Base-by-base conservation (phyloP, 768 basidiomycete genomes). In the Termitomyces sp. region DNA sequence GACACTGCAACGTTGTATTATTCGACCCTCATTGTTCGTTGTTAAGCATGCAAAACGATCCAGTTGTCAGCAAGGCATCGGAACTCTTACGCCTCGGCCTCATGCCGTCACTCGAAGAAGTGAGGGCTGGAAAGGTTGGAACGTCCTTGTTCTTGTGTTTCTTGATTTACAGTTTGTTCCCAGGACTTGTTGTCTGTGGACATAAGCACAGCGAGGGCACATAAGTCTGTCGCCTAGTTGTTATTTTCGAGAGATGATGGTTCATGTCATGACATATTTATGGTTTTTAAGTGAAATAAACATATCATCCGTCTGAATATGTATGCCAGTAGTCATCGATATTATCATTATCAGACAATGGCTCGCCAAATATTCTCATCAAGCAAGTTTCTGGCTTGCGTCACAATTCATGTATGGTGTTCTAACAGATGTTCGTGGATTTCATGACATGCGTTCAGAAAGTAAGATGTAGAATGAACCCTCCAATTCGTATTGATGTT, bases 81-180 rank as follows among this genome's bases (percentile, higher is more conserved):
- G 91, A 94, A 70, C 74, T 97, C 32, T 69, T 95, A 62, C 78
- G 90, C 49, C 70, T 94, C 38, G 87, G 83, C 13, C 74, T 88
- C 61, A 94, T 95, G 92, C 92, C 92, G 9, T 79, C 84, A 5
- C 77, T 85, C 5, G 77, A 83, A 8, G 90, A 92, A 66, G 71
- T 97, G 65, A 84, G 76, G 68, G 80, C 69, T 36, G 92, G 92
- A 53, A 90, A 88, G 82, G 89, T 88, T 1, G 33, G 22, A 3
- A 49, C 4, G 0, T 30, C 4, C 14, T 41, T 20, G 3, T 22
- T 47, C 1, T 52, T 10, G 18, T 20, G 6, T 3, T 48, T 16
- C 3, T 10, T 48, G 5, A 20, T 5, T 30, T 38, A 24, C 28
- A 40, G n/a, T 13, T 38, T 22, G 13, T 10, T 18, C 3, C 32